A percentile compares a stretch with the other conserved stretches of the same genome.
Conservation (phyloP, 192 early-diverging fungal genomes). For the Geosiphon pyriformis region DNA sequence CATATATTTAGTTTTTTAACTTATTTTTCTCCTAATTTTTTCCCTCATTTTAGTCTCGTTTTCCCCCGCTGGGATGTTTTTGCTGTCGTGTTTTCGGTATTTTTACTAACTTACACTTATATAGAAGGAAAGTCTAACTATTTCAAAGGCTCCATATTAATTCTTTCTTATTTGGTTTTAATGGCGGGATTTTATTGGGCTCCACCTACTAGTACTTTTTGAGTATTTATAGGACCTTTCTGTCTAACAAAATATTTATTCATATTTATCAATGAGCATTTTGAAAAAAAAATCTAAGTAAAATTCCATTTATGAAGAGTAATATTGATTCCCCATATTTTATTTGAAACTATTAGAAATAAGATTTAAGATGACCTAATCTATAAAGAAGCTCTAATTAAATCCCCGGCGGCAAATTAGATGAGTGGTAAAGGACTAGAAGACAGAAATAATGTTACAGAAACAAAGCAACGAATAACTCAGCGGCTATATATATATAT, state of each 20-base stretch:
- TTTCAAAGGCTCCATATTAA: slow-evolving; percentile 90
- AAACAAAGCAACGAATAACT: too few species aligned
- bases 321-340: too few species aligned
- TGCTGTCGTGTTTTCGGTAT: slow-evolving; percentile 47
- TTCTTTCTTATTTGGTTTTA: slow-evolving; percentile 79
- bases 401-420: too few species aligned
- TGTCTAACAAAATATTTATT: background rate
- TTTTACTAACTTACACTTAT: slow-evolving; percentile 85
- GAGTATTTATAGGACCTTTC: background rate
- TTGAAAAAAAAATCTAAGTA: too few species aligned
- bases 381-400: too few species aligned
- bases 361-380: too few species aligned
- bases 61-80: slow-evolving; percentile 45
- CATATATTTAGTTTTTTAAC: background rate
- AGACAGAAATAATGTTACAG: too few species aligned
- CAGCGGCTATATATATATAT: too few species aligned
- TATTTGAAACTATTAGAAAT: too few species aligned
- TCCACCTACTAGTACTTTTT: background rate
- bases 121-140: slow-evolving; percentile 95
- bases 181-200: slow-evolving; percentile 76
- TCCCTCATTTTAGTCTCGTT: slow-evolving; percentile 30
- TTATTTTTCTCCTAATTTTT: background rate
- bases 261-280: too few species aligned
- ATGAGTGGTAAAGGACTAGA: too few species aligned
- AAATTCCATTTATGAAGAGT: too few species aligned